Conservation (phyloP, 768 basidiomycete species). For the Boletus reticuloceps region DNA sequence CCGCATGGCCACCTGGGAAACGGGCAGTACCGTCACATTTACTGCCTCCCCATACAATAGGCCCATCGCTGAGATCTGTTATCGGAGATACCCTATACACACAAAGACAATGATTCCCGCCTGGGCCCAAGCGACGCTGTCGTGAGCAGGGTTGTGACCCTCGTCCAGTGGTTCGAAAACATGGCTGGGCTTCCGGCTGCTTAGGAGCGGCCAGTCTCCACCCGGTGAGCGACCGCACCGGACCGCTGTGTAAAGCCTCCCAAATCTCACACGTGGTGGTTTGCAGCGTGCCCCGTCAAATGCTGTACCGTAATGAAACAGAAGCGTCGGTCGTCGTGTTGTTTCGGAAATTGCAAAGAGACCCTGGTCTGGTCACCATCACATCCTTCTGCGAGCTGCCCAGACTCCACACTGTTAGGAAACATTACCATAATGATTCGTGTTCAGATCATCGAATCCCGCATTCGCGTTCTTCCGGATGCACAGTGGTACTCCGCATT, state of each 20-base stretch:
- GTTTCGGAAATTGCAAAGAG: conserved; percentile 25
- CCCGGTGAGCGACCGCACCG: conserved; percentile 18
- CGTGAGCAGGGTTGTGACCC: conserved; percentile 61
- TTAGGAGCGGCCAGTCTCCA: conserved; percentile 5
- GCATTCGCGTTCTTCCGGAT: conserved; percentile 8
- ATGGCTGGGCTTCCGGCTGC: conserved; percentile 46
- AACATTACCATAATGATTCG: conserved; percentile 6
- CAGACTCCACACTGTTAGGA: conserved; percentile 5
- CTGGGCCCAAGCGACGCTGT: conserved; percentile 66
- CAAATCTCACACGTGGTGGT: too few species aligned
- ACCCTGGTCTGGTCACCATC: conserved; percentile 17
- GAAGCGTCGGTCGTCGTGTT: conserved; percentile 23
- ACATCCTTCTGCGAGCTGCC: neutral
- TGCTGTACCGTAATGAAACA: neutral
- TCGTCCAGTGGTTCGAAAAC: conserved; percentile 69
- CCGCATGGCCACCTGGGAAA: neutral
- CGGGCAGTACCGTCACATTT: too few species aligned
- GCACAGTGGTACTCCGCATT: conserved; percentile 4
- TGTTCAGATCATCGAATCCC: conserved; percentile 8
- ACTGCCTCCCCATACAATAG: too few species aligned
- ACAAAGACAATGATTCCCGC: conserved; percentile 51
- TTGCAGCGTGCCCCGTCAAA: too few species aligned
- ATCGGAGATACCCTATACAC: conserved; percentile 57
- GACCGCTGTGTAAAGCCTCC: neutral
- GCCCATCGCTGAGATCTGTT: too few species aligned